Evolutionary conservation across 108 stramenopile species (phyloP), one percentile per base, ranked within the genome.

Genomic region (Hondaea fermentalgiana): DNA sequence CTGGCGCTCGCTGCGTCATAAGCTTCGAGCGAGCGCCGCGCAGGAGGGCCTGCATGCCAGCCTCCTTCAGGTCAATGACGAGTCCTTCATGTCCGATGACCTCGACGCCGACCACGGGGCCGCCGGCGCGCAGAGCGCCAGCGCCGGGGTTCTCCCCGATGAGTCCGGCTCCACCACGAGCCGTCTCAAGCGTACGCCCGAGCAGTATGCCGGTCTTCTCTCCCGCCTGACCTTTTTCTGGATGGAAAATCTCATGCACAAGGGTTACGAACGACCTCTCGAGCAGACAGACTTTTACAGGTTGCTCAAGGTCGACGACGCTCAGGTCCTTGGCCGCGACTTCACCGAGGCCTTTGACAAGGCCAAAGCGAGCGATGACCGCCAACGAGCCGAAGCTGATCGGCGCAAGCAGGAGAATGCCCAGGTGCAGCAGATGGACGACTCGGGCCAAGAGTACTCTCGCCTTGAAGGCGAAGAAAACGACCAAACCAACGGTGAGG

Each of bases 121-220:
- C 4, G 51, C 44, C 23, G 17, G 51, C 6, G 76, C 49, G 10
- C 49, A 17, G 43, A 17, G 51, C n/a, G 45, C 51, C 51, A 23
- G 64, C 35, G 87, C 12, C 55, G 25, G 25, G 12, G 28, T 42
- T 2, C 10, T 29, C 57, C 45, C 87, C 5, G 23, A 87, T 16
- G 87, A 51, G 57, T 58, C 35, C 25, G 60, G n/a, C 2, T 19
- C 35, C 12, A 45, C 28, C 23, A 44, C 6, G 17, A 35, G 44
- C 59, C 17, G n/a, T 44, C 59, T 19, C 53, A 49, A 21, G 59
- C 87, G 87, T n/a, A 25, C 60, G 3, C 90, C 90, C 4, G 90
- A 90, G 87, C 58, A 87, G 51, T 29, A 59, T 45, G 90, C 90
- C 16, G 87, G 87, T 17, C 64, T 88, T 4, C 87, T 87, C 57